Percentiles rank a stretch among this genome's conserved stretches.
These are phyloP conservation scores for Eucalyptus marginata DNA, from an alignment of 345 rosid genomes.

Conservation along the genomic window DNA sequence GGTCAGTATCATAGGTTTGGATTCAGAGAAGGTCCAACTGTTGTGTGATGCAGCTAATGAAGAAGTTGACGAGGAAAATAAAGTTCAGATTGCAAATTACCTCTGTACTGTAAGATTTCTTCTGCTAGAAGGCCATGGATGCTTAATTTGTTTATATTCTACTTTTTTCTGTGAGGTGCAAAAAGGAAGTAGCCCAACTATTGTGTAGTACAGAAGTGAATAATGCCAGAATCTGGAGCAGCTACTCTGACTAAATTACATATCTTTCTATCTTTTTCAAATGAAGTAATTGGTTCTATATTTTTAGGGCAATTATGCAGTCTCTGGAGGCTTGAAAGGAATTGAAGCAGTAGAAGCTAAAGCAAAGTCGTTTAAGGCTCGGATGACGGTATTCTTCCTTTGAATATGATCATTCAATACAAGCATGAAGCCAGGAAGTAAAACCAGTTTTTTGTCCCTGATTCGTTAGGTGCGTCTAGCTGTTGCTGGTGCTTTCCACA, in stretches of 20 bases:
- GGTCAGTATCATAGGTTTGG: constrained; percentile 93
- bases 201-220: not conserved
- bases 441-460: not conserved
- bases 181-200: not conserved
- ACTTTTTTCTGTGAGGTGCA: not conserved
- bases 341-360: constrained; percentile 87
- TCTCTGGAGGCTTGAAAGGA: constrained; percentile 93
- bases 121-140: not conserved
- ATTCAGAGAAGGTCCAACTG: constrained; percentile 72
- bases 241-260: not conserved
- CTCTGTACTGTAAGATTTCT: constrained; percentile 58
- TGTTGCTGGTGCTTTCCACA: constrained; percentile 96
- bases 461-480: constrained; percentile 75
- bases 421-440: not conserved
- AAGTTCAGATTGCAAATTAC: constrained; percentile 92
- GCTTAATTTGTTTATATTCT: not conserved
- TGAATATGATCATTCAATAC: not conserved
- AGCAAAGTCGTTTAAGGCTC: constrained; percentile 92
- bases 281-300: not conserved
- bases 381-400: constrained; percentile 60
- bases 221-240: not conserved
- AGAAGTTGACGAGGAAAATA: constrained; percentile 70
- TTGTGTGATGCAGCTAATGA: constrained; percentile 91
- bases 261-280: not conserved
- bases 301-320: constrained; percentile 87